Evolutionary conservation across 2,329 filamentous ascomycete genomes (phyloP).

Genomic region (Septoria petroselini): DNA sequence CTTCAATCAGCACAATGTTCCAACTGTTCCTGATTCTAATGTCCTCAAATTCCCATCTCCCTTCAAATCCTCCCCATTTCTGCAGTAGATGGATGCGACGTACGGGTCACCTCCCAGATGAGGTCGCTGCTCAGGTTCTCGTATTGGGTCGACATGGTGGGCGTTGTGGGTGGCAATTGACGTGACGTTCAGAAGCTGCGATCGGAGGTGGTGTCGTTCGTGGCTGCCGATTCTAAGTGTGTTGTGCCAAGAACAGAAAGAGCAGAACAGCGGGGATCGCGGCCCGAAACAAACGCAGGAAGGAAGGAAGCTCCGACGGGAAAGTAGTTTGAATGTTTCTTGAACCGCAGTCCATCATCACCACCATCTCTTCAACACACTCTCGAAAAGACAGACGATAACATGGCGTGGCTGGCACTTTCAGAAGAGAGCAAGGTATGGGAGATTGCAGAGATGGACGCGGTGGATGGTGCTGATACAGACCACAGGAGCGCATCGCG

Average conservation of each 20-base stretch:
- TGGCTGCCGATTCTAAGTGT: neutral
- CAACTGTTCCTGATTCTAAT: too few species aligned
- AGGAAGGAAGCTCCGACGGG: too few species aligned
- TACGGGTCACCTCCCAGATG: slow-evolving; percentile 93
- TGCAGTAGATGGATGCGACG: slow-evolving; percentile 46
- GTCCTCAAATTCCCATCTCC: slow-evolving; percentile 2
- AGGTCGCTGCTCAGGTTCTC: slow-evolving; percentile 81
- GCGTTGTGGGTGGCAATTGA: slow-evolving; percentile 43
- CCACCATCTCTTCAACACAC: too few species aligned
- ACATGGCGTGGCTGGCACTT: slow-evolving; percentile 53
- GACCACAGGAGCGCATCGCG: slow-evolving; percentile 83
- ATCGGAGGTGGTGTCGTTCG: slow-evolving; percentile 6
- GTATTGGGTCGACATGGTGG: slow-evolving; percentile 52
- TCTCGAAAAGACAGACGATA: slow-evolving; percentile 9
- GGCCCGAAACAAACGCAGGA: too few species aligned
- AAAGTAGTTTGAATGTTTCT: too few species aligned
- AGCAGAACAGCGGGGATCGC: neutral
- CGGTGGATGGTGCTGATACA: slow-evolving; percentile 29
- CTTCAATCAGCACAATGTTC: slow-evolving; percentile 12
- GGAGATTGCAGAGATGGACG: neutral
- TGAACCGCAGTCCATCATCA: too few species aligned
- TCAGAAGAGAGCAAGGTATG: slow-evolving; percentile 96
- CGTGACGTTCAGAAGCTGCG: slow-evolving; percentile 4
- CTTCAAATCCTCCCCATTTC: slow-evolving; percentile 8
- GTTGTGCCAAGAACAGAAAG: slow-evolving; percentile 10